phyloP scores from a whole-genome alignment of 371 early-diverging fungal species.

The Smittium mucronatum region DNA sequence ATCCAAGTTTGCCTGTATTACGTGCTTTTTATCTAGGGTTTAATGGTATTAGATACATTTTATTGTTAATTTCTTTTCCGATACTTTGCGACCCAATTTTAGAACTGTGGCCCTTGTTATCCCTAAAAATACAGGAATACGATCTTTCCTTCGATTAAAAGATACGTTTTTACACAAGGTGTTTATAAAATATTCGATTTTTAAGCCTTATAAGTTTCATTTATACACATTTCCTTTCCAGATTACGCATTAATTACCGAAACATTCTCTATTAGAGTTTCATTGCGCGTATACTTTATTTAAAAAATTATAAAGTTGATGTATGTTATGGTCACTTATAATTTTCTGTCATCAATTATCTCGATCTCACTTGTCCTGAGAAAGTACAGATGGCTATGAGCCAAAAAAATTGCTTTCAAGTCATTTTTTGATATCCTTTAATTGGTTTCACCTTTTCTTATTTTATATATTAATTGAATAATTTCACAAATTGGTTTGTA shows the following conservation, averaged over 20 bases:
- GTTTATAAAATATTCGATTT: neutral
- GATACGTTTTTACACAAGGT: neutral
- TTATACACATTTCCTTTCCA: neutral
- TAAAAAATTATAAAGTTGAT: neutral
- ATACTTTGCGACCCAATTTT: neutral
- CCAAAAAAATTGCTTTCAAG: neutral
- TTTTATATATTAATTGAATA: neutral
- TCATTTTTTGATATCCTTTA: neutral
- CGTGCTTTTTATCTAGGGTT: neutral
- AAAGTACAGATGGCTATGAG: constrained; percentile 5
- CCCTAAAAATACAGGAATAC: neutral
- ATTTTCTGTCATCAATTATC: neutral
- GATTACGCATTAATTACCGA: neutral
- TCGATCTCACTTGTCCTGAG: constrained; percentile 1
- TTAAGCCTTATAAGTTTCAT: neutral
- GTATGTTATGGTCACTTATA: neutral
- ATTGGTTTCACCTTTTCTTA: neutral
- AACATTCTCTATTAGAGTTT: neutral
- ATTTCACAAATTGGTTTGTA: neutral
- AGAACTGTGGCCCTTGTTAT: neutral
- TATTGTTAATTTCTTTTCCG: neutral
- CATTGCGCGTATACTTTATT: neutral
- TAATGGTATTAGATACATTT: neutral
- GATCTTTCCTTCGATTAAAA: no score
- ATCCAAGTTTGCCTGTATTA: constrained; percentile 1